A percentile compares a stretch with the other conserved stretches of the same genome.
Conservation (phyloP, 352 stramenopile species). For the Phytophthora pistaciae region DNA sequence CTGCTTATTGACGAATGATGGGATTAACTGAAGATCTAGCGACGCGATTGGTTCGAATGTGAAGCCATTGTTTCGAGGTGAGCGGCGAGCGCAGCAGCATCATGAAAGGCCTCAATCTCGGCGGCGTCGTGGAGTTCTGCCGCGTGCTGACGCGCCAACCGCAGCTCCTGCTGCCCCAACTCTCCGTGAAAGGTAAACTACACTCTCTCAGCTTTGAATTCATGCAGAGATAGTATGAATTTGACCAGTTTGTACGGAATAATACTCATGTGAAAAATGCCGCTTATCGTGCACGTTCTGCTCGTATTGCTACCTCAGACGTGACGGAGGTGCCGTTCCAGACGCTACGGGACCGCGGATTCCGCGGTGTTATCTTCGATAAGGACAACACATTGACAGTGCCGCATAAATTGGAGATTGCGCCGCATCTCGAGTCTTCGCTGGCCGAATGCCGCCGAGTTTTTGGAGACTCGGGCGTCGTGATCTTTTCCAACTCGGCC, state of each 20-base stretch:
- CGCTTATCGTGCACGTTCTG: background rate
- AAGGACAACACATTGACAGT: constrained; percentile 98
- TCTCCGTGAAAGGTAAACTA: constrained; percentile 76
- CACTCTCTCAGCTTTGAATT: constrained; percentile 5
- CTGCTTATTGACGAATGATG: constrained; percentile 25
- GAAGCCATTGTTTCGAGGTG: background rate
- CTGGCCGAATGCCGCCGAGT: constrained; percentile 83
- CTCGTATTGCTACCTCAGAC: constrained; percentile 43
- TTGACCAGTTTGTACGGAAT: constrained; percentile 3
- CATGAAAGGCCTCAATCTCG: constrained; percentile 83
- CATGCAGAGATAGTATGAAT: background rate
- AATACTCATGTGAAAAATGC: constrained; percentile 14
- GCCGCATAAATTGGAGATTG: constrained; percentile 89
- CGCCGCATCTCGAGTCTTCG: constrained; percentile 74
- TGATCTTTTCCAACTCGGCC: constrained; percentile 97
- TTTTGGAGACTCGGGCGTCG: constrained; percentile 90
- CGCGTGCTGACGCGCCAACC: constrained; percentile 74
- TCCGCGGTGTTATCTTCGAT: constrained; percentile 96
- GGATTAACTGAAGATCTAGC: background rate
- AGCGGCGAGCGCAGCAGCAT: background rate
- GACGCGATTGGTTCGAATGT: constrained; percentile 15
- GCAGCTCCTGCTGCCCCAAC: constrained; percentile 82
- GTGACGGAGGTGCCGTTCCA: constrained; percentile 88
- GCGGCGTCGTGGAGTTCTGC: constrained; percentile 84
- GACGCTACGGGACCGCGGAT: constrained; percentile 79